These are phyloP conservation scores for Abelmoschus esculentus DNA, from an alignment of 345 rosid genomes.

Conservation along the genomic window DNA sequence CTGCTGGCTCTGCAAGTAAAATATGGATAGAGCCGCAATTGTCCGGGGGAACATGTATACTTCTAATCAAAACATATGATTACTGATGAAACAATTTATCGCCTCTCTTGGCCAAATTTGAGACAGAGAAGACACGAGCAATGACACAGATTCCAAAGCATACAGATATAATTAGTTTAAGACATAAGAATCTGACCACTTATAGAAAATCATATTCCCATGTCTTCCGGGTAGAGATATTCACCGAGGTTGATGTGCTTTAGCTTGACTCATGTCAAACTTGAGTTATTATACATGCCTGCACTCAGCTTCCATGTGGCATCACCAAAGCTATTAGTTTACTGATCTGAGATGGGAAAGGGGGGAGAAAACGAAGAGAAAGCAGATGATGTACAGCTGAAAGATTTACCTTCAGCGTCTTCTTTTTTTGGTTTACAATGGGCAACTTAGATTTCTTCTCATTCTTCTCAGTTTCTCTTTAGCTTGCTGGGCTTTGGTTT, in stretches of 20 bases:
- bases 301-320: not conserved
- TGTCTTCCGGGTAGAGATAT: not conserved
- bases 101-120: not conserved
- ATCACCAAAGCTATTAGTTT: not conserved
- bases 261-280: not conserved
- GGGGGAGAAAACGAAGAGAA: not conserved
- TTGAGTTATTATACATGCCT: not conserved
- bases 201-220: not conserved
- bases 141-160: not conserved
- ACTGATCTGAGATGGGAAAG: no score
- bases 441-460: constrained; percentile 56
- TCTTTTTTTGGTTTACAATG: constrained; percentile 22
- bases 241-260: not conserved
- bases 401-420: not conserved
- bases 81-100: not conserved
- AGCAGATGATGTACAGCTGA: not conserved
- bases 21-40: no score
- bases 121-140: not conserved
- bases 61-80: not conserved
- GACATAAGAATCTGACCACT: not conserved
- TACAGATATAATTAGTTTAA: not conserved
- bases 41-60: not conserved
- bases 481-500: constrained; percentile 33
- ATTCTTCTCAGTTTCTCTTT: constrained; percentile 42
- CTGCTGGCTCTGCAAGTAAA: no score